Conservation (phyloP, 169 alveolate species). For the Theileria luwenshuni region DNA sequence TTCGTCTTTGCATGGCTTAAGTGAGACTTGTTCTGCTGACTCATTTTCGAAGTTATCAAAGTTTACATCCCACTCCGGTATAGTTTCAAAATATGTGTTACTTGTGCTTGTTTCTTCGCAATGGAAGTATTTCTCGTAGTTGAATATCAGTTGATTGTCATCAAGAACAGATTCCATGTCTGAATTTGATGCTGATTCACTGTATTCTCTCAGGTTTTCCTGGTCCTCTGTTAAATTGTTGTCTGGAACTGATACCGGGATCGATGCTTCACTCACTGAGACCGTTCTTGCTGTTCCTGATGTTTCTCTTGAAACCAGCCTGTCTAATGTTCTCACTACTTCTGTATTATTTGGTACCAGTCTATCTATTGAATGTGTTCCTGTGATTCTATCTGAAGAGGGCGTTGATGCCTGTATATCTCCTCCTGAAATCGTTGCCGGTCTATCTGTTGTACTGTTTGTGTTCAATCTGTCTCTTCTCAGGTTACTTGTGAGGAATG, state of each 20-base stretch:
- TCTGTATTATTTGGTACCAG: background rate
- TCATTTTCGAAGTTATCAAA: conserved; percentile 28
- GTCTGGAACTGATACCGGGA: background rate
- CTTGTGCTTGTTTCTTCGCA: background rate
- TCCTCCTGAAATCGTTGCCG: background rate
- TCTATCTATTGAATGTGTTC: background rate
- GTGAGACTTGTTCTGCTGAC: background rate
- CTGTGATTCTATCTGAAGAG: background rate
- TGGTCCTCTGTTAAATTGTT: background rate
- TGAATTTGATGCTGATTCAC: background rate
- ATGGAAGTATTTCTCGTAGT: background rate
- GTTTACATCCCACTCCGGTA: conserved; percentile 43
- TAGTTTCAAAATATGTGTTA: background rate
- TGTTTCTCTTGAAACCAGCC: conserved; percentile 54
- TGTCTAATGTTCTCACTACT: conserved; percentile 9
- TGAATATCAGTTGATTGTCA: conserved; percentile 3
- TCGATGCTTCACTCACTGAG: conserved; percentile 27
- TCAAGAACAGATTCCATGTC: background rate
- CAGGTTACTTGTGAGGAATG: conserved; percentile 7
- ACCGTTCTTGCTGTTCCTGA: conserved; percentile 43
- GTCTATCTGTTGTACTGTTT: background rate
- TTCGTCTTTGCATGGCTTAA: conserved; percentile 49
- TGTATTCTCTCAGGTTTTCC: background rate
- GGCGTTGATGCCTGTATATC: background rate
- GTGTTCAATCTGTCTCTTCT: conserved; percentile 6